phyloP scores from a whole-genome alignment of 2,329 filamentous ascomycete genomes.

The Ceratocystis lukuohia region DNA sequence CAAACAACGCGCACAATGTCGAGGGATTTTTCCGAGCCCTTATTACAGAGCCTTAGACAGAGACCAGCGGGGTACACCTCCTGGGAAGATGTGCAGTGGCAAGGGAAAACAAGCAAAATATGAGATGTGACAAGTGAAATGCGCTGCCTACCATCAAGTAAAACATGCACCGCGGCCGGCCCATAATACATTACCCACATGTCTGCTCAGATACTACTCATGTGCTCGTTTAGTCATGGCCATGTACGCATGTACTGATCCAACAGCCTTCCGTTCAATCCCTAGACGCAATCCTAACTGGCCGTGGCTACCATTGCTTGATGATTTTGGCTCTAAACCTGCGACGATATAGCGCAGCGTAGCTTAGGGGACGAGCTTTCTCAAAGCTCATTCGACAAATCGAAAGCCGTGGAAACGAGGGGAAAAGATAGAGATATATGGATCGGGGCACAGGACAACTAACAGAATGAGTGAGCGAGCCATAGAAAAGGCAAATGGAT shows the following conservation, averaged over 20 bases:
- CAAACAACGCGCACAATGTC: background rate
- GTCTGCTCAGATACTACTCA: background rate
- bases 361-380: background rate
- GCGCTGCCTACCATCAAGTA: background rate
- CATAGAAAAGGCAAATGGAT: background rate
- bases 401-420: background rate
- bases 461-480: background rate
- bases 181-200: background rate
- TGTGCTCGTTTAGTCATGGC: background rate
- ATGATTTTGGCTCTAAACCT: too few relatives aligned
- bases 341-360: background rate
- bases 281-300: background rate
- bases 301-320: too few relatives aligned
- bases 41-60: background rate
- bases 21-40: background rate
- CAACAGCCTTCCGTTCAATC: background rate
- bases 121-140: slow-evolving; percentile 5
- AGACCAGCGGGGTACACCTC: background rate
- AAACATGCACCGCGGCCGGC: background rate
- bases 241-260: background rate
- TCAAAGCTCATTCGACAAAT: background rate
- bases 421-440: background rate
- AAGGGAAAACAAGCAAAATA: slow-evolving; percentile 1
- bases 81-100: background rate
- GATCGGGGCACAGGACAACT: background rate